These are phyloP conservation scores for Drosera spatulata DNA, from an alignment of 179 eudicot species.

Conservation along the genomic window DNA sequence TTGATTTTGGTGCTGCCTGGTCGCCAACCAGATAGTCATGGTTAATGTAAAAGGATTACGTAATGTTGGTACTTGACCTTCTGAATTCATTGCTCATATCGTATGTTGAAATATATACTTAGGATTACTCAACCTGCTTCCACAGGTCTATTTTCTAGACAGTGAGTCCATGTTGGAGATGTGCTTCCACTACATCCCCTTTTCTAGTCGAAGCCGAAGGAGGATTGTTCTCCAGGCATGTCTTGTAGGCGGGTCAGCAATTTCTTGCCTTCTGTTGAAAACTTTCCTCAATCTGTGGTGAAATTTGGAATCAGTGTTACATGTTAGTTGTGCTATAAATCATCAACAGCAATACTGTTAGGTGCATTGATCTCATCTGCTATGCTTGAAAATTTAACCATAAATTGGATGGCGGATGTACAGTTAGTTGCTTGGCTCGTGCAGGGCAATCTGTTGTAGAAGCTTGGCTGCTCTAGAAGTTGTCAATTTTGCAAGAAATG, in stretches of 20 bases:
- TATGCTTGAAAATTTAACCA: too few species aligned
- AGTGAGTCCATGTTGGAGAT: conserved; percentile 76
- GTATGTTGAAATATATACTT: background rate
- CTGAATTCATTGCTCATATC: background rate
- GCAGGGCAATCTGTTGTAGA: too few species aligned
- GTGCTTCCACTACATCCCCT: conserved; percentile 29
- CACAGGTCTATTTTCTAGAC: conserved; percentile 81
- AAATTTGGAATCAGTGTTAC: background rate
- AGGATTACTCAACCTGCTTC: background rate
- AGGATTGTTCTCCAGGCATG: conserved; percentile 34
- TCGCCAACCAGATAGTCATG: too few species aligned
- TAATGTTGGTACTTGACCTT: too few species aligned
- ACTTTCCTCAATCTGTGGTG: conserved; percentile 26
- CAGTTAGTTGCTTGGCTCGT: too few species aligned
- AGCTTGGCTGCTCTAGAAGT: too few species aligned
- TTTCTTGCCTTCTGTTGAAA: conserved; percentile 29
- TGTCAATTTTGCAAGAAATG: too few species aligned
- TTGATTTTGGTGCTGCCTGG: too few species aligned
- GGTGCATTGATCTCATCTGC: background rate
- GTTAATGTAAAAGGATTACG: background rate
- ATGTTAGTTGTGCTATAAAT: background rate
- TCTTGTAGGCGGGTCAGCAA: conserved; percentile 46
- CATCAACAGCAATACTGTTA: too few species aligned
- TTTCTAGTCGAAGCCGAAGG: conserved; percentile 40
- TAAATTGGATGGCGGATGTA: too few species aligned